Base-by-base conservation (phyloP, 257 asterid genomes). In the Primulina eburnea region DNA sequence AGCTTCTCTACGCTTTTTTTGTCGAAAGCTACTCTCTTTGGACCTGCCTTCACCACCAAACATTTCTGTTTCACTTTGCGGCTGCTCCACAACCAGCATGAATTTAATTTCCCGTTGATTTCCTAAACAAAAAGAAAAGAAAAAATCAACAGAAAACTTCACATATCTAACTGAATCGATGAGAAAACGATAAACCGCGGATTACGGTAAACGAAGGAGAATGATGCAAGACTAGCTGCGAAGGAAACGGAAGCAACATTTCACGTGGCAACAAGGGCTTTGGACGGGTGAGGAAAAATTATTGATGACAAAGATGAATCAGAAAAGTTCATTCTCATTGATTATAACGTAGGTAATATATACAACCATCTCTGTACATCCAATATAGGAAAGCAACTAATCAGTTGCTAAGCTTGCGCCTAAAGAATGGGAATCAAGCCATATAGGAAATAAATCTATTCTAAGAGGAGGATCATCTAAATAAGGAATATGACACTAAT, bases 1-100 rank as follows among this genome's bases (percentile, higher is more conserved):
- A 38, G 87, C 82, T 60, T 83, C 90, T 73, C 97, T 84, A 77
- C 97, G 88, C 26, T 60, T 86, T 90, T n/a, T 57, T 69, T 73
- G 29, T 85, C 99, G 73, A 84, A 88, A 67, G 79, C 89, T 62
- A 94, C 84, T 79, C 94, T 88, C 83, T 89, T 94, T 7, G 92
- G 83, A 71, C 96, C 97, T 35, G 97, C 92, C 82, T 76, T 86
- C 66, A 91, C 95, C 77, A 80, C 77, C 37, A 82, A 67, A 72
- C 50, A 6, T 34, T 76, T 59, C 43, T 71, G 82, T 52, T 72
- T 79, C 24, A 60, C 50, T 28, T 37, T 60, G 40, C 61, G 74
- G 37, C 78, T 83, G 72, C 76, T 80, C 86, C 81, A 81, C 26
- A 80, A 60, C 69, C 80, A 82, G 67, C 43, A 70, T 6, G 76